These are phyloP conservation scores for Mycena haematopus DNA, from an alignment of 768 basidiomycete genomes.

Conservation along the genomic window DNA sequence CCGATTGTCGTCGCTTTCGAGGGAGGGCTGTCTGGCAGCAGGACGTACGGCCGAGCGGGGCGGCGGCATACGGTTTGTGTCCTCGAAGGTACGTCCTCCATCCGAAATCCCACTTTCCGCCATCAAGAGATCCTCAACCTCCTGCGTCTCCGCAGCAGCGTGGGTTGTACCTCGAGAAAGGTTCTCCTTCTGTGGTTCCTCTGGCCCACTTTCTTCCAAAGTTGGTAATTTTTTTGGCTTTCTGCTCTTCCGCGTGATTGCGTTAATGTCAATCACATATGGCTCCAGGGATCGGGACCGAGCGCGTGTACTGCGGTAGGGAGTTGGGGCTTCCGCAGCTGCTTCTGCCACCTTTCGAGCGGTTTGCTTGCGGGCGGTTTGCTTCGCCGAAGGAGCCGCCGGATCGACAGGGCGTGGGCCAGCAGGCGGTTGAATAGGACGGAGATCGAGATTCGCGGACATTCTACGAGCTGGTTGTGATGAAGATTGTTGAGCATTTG, in stretches of 20 bases:
- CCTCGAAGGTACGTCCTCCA: slow-evolving; percentile 2
- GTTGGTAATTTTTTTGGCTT: slow-evolving; percentile 12
- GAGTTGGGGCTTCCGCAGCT: neutral
- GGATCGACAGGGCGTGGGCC: neutral
- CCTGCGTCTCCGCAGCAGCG: slow-evolving; percentile 20
- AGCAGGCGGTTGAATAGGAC: neutral
- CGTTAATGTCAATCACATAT: slow-evolving; percentile 7
- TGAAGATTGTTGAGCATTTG: neutral
- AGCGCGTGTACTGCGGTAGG: slow-evolving; percentile 14
- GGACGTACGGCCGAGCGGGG: slow-evolving; percentile 9
- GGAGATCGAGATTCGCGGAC: neutral
- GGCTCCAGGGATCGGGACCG: slow-evolving; percentile 13
- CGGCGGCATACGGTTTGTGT: slow-evolving; percentile 15
- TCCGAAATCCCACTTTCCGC: slow-evolving; percentile 24
- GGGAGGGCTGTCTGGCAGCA: neutral
- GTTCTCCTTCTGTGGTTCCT: neutral
- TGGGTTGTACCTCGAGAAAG: slow-evolving; percentile 8
- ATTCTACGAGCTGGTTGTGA: slow-evolving; percentile 4
- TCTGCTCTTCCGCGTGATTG: slow-evolving; percentile 12
- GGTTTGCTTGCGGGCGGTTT: neutral
- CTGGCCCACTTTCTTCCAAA: slow-evolving; percentile 4
- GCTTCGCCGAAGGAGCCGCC: neutral
- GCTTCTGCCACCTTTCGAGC: neutral
- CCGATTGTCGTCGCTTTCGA: slow-evolving; percentile 16
- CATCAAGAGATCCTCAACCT: slow-evolving; percentile 22